Percentiles rank a stretch among this genome's conserved stretches.
These are phyloP conservation scores for Penicillium digitatum DNA, from an alignment of 2,329 filamentous ascomycete species.

Conservation along the genomic window DNA sequence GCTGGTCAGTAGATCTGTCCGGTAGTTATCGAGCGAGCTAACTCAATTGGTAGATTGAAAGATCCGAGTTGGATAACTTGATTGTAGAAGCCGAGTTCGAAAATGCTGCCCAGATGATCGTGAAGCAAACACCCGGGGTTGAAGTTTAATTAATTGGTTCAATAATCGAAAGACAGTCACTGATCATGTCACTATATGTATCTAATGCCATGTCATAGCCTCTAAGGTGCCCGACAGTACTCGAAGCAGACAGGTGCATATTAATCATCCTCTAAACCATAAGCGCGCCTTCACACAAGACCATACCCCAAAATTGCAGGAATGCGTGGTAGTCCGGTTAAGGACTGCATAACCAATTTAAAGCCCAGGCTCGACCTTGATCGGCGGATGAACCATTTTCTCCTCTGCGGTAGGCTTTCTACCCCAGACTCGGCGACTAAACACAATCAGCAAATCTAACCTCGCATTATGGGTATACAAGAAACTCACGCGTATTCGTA, in stretches of 20 bases:
- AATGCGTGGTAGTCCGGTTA: fast-evolving
- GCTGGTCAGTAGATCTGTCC: slow-evolving; percentile 33
- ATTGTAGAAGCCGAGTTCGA: slow-evolving; percentile 43
- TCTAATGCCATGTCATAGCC: not conserved
- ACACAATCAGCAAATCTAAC: not conserved
- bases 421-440: slow-evolving; percentile 1
- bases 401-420: slow-evolving; percentile 3
- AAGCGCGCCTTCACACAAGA: not conserved
- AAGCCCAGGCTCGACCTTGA: not conserved
- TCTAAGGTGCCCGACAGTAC: not conserved
- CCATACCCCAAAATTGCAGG: not conserved
- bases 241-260: not conserved
- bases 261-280: not conserved
- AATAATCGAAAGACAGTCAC: not conserved
- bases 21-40: not conserved
- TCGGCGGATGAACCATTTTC: not conserved
- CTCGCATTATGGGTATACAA: not conserved
- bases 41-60: slow-evolving; percentile 29
- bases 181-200: not conserved
- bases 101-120: slow-evolving; percentile 26
- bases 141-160: not conserved
- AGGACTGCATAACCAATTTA: not conserved
- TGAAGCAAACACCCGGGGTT: slow-evolving; percentile 27
- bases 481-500: not conserved
- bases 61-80: slow-evolving; percentile 35